Base-by-base conservation (phyloP, 1,284 basidiomycete genomes). In the Heterobasidion occidentale region DNA sequence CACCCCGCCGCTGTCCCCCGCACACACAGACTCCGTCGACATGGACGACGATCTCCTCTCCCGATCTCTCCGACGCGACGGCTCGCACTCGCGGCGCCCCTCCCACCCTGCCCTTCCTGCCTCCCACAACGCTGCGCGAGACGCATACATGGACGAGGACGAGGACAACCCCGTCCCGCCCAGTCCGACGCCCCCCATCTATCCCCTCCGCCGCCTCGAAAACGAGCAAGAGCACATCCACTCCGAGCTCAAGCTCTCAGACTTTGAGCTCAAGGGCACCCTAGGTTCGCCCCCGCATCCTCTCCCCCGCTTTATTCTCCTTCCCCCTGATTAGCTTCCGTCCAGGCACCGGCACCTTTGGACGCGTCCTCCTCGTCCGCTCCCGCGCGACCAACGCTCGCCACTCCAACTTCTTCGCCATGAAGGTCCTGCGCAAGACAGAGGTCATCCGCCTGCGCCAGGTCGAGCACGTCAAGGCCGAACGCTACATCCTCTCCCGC, bases 401-500 rank as follows among this genome's bases (percentile, higher is more conserved):
- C 47, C 67, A 76, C 6, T 77, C 80, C 60, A 83, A 76, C 56
- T 87, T 89, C 69, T 98, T 94, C 67, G 94, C 94, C 12, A 82
- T 98, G 81, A 98, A 98, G 70, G 90, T 97, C 3, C 80, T 97
- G 50, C 86, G 84, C 65, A 98, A 98, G 73, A 86, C 89, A 34
- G 92, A 98, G 65, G 92, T 99, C 58, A 92, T 98, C 62, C 86
- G 90, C 60, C 88, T 98, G 69, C 93, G 96, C 65, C 96, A 99
- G 70, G 92, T 98, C 57, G 96, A 98, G 68, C 96, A 99, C 72
- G 96, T 98, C 59, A 98, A 98, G 67, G 95, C 94, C 11, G 96
- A 99, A 70, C 84, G 96, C 38, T 92, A 94, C 68, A 98, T 99
- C 70, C 83, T 99, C 48, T 94, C 94, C 36, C 82, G 87, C 45